Evolutionary conservation across 2,329 filamentous ascomycete species (phyloP), one percentile per base, ranked within the genome.

Genomic region (Fusarium citri): DNA sequence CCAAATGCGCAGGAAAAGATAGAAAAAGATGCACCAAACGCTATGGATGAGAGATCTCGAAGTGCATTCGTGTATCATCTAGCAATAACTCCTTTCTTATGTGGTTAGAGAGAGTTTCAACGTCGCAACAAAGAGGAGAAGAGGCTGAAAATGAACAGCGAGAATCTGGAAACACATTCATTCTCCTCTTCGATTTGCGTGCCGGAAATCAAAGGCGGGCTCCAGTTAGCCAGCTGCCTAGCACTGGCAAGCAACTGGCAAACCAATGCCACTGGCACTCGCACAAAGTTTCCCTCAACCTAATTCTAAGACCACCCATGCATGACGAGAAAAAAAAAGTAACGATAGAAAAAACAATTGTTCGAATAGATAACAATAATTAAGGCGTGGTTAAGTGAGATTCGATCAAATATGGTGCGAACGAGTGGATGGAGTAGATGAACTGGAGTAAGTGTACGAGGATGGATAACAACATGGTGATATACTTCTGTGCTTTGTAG

Each of bases 191-290:
- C 28, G 3, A 37, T 59, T 54, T 26, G 16, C 12, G 12, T 15
- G 30, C 10, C 18, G 20, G n/a, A 34, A 41, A n/a, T 25, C 23
- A 15, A 28, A 30, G 20, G 20, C 14, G 28, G 56, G 42, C 22
- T 37, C n/a, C 23, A 43, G 31, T 34, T 31, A 18, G 45, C 46
- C 15, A 20, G 48, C 18, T 66, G 42, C 48, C 55, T 66, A 10
- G 55, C 63, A 66, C 63, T 62, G 56, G 12, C 59, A 60, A 63
- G 15, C 55, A 66, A 26, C 49, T 20, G 20, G 37, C 25, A 30
- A 31, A 53, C 49, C 23, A 25, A 53, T 22, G 23, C 41, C 18
- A 53, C 34, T 42, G 18, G 18, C 49, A 42, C 23, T 42, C 16
- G 23, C 57, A 22, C 26, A 46, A 5, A 14, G 20, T 20, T 18